Evolutionary conservation across 2,329 filamentous ascomycete species (phyloP).

Genomic region (Phaeosphaeria sp.): DNA sequence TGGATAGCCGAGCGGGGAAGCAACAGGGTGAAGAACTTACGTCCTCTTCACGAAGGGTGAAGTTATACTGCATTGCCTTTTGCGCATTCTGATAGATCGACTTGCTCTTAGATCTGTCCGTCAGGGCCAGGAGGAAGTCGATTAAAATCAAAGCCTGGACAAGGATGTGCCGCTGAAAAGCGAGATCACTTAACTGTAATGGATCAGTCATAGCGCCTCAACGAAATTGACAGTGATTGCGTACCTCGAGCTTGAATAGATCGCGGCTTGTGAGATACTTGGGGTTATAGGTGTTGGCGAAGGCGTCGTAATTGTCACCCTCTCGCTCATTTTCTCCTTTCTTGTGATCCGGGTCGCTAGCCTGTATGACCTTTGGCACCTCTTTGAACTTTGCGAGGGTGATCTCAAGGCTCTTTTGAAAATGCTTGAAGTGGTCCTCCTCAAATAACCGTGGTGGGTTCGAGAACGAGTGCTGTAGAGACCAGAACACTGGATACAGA

Average conservation of each 20-base stretch:
- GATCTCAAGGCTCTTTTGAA: slow-evolving; percentile 67
- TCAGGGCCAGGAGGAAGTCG: slow-evolving; percentile 93
- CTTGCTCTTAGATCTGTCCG: slow-evolving; percentile 80
- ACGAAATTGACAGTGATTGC: slow-evolving; percentile 28
- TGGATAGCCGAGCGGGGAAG: slow-evolving; percentile 21
- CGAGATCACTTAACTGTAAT: slow-evolving; percentile 82
- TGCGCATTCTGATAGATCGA: slow-evolving; percentile 74
- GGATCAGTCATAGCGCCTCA: slow-evolving; percentile 34
- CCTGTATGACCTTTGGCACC: slow-evolving; percentile 71
- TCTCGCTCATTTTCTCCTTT: slow-evolving; percentile 65
- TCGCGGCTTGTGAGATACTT: slow-evolving; percentile 98
- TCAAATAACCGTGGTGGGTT: slow-evolving; percentile 86
- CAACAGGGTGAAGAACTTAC: slow-evolving; percentile 59
- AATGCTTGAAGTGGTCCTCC: slow-evolving; percentile 67
- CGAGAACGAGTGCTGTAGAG: slow-evolving; percentile 88
- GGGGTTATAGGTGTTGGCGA: slow-evolving; percentile 84
- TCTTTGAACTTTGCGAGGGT: slow-evolving; percentile 78
- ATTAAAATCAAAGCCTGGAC: slow-evolving; percentile 94
- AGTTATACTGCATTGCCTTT: slow-evolving; percentile 84
- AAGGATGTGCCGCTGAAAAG: slow-evolving; percentile 91
- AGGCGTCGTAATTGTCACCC: slow-evolving; percentile 65
- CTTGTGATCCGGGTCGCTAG: slow-evolving; percentile 71
- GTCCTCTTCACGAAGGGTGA: slow-evolving; percentile 81
- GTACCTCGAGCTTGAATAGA: slow-evolving; percentile 90
- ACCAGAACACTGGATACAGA: slow-evolving; percentile 94